phyloP scores from a whole-genome alignment of 2,329 filamentous ascomycete species.

The Alternaria sp. region DNA sequence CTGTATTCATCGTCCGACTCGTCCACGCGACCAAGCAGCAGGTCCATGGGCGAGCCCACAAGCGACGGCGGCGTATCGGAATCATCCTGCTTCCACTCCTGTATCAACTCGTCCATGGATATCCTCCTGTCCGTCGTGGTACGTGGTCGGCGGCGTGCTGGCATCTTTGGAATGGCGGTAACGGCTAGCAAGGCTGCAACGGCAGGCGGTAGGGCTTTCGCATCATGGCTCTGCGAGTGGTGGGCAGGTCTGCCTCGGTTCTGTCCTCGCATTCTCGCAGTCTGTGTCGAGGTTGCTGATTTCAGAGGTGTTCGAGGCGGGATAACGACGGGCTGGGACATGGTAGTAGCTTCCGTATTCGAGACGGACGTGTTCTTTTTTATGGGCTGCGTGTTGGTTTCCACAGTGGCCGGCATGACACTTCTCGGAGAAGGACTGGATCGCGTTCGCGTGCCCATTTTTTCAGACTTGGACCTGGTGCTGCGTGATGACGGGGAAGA shows the following conservation, averaged over 20 bases:
- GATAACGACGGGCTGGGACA: conserved; percentile 55
- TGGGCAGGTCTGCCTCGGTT: conserved; percentile 41
- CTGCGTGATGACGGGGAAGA: conserved; percentile 46
- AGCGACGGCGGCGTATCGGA: conserved; percentile 50
- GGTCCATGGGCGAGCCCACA: conserved; percentile 60
- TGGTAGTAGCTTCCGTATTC: conserved; percentile 27
- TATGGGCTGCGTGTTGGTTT: conserved; percentile 19
- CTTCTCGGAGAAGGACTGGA: conserved; percentile 28
- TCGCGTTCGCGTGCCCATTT: conserved; percentile 45
- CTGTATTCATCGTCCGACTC: conserved; percentile 53
- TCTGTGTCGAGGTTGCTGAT: conserved; percentile 42
- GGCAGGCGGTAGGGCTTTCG: conserved; percentile 61
- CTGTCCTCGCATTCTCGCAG: conserved; percentile 44
- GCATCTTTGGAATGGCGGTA: conserved; percentile 66
- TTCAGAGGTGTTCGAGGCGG: conserved; percentile 48
- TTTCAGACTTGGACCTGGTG: conserved; percentile 30
- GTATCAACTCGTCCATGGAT: conserved; percentile 66
- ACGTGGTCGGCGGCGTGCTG: conserved; percentile 52
- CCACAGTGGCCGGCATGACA: conserved; percentile 21
- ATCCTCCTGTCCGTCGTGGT: conserved; percentile 55
- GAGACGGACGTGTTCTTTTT: conserved; percentile 18
- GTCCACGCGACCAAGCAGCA: conserved; percentile 65
- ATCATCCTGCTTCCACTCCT: conserved; percentile 62
- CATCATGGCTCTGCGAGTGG: conserved; percentile 49
- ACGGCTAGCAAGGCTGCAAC: conserved; percentile 67